Conservation (phyloP, 1,284 basidiomycete species). For the Stygiomarasmius scandens region DNA sequence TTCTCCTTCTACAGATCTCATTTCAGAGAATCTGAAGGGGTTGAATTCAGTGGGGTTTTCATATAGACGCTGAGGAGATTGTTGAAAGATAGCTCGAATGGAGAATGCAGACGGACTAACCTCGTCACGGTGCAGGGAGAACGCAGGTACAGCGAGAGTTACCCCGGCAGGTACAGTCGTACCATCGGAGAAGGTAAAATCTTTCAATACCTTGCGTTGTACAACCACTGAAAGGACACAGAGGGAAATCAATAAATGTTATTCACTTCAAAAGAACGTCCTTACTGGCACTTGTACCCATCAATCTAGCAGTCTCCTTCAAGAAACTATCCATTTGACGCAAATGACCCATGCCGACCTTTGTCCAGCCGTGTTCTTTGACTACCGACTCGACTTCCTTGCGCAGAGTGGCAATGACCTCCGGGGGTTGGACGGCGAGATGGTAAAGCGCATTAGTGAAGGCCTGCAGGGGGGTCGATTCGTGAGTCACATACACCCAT, state of each 20-base stretch:
- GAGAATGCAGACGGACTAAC: neutral
- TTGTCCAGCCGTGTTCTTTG: conserved; percentile 38
- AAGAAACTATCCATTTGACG: conserved; percentile 42
- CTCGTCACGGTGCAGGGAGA: conserved; percentile 22
- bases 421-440: conserved; percentile 33
- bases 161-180: conserved; percentile 25
- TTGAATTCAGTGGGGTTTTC: conserved; percentile 18
- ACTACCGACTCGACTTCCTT: conserved; percentile 37
- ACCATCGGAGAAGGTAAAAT: conserved; percentile 28
- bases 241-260: too few species aligned
- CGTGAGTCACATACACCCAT: neutral
- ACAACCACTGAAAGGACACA: conserved; percentile 13
- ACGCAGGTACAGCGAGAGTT: conserved; percentile 15
- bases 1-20: conserved; percentile 16
- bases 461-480: conserved; percentile 22
- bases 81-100: neutral
- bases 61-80: conserved; percentile 15
- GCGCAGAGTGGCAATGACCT: conserved; percentile 36
- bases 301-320: conserved; percentile 32
- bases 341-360: conserved; percentile 36
- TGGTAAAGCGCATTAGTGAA: conserved; percentile 37
- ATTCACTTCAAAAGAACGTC: too few species aligned
- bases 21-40: too few species aligned
- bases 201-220: conserved; percentile 19
- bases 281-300: conserved; percentile 27